phyloP scores from a whole-genome alignment of 116 monocot genomes.

The Papilionanthe hybrid region DNA sequence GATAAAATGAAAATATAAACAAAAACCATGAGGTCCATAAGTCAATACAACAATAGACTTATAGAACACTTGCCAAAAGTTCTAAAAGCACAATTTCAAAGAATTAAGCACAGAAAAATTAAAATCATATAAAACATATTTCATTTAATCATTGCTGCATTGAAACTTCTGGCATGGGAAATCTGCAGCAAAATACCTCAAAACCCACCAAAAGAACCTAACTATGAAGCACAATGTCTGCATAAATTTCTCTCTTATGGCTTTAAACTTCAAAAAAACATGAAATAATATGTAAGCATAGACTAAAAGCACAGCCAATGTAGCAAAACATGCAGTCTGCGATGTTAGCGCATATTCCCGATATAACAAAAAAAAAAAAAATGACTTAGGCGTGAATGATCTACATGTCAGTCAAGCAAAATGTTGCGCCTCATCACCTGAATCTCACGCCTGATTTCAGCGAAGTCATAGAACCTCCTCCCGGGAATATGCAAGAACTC shows the following conservation, averaged over 20 bases:
- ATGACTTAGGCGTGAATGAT: not conserved
- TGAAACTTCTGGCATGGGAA: not conserved
- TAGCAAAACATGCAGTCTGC: not conserved
- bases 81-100: not conserved
- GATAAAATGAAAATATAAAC: not conserved
- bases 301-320: not conserved
- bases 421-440: constrained; percentile 35
- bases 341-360: not conserved
- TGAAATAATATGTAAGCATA: not conserved
- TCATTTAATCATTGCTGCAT: not conserved
- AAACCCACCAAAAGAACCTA: too few species aligned
- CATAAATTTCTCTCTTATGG: not conserved
- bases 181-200: not conserved
- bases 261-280: not conserved
- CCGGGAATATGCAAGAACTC: constrained; percentile 67
- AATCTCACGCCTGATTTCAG: constrained; percentile 58
- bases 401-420: not conserved
- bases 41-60: not conserved
- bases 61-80: not conserved
- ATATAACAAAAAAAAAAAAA: not conserved
- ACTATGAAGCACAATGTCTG: not conserved
- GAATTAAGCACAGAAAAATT: not conserved
- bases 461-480: constrained; percentile 49
- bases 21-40: not conserved
- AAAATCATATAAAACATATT: not conserved